phyloP scores from a whole-genome alignment of 345 rosid species.

The Sisymbrium irio region DNA sequence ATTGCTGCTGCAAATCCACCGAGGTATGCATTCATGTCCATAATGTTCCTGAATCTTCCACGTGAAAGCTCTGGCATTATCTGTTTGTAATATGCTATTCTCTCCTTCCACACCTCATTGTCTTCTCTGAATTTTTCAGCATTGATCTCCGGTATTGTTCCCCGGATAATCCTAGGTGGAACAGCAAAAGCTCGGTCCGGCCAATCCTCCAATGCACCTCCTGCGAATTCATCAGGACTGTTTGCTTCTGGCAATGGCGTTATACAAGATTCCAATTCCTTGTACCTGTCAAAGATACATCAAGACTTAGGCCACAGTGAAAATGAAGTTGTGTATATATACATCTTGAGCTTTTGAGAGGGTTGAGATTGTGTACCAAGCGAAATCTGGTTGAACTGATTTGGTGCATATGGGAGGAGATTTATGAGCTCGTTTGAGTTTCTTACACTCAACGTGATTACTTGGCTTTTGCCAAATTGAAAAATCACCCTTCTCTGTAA shows the following conservation, averaged over 20 bases:
- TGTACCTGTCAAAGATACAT: slow-evolving; percentile 47
- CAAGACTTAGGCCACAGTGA: not conserved
- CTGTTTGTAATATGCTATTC: slow-evolving; percentile 58
- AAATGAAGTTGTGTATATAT: not conserved
- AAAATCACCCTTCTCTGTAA: slow-evolving; percentile 67
- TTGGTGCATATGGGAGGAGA: slow-evolving; percentile 69
- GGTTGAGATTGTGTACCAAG: slow-evolving; percentile 52
- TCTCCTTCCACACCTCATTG: slow-evolving; percentile 71
- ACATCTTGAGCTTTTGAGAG: not conserved
- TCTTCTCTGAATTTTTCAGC: slow-evolving; percentile 62
- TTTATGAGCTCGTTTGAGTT: slow-evolving; percentile 47
- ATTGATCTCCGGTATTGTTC: slow-evolving; percentile 60
- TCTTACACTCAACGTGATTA: slow-evolving; percentile 70
- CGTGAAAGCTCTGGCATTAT: slow-evolving; percentile 47
- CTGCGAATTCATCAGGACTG: slow-evolving; percentile 70
- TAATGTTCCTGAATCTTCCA: slow-evolving; percentile 77
- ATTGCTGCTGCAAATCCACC: slow-evolving; percentile 90
- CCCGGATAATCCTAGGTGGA: slow-evolving; percentile 76
- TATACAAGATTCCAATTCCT: slow-evolving; percentile 76
- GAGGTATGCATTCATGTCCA: slow-evolving; percentile 95
- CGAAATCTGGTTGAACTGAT: slow-evolving; percentile 62
- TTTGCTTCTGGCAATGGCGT: slow-evolving; percentile 80
- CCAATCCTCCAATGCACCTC: slow-evolving; percentile 83
- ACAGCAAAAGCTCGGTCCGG: slow-evolving; percentile 75
- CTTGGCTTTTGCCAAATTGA: slow-evolving; percentile 78